Evolutionary conservation across 305 asterid species (phyloP).

Genomic region (Fraxinus platypoda): DNA sequence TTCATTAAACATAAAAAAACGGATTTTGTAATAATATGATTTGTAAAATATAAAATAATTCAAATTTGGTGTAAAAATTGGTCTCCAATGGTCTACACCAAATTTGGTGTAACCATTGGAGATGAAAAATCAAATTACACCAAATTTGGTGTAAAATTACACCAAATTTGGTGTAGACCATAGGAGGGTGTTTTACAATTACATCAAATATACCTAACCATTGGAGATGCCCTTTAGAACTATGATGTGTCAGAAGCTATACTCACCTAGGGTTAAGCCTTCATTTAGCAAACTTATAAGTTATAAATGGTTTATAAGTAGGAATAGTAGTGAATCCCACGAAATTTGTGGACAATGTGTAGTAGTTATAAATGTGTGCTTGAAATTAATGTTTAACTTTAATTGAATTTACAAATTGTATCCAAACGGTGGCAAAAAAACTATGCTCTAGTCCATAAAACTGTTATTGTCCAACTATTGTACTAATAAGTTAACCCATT

Average conservation of each 20-base stretch:
- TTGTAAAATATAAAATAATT: too few species aligned
- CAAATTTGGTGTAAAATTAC: too few species aligned
- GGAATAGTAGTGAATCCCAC: neutral
- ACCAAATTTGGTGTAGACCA: too few species aligned
- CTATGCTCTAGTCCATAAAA: constrained; percentile 1
- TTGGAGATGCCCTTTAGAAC: neutral
- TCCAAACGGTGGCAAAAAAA: constrained; percentile 2
- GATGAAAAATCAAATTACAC: too few species aligned
- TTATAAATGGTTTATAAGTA: neutral
- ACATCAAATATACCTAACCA: too few species aligned
- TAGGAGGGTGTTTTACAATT: too few species aligned
- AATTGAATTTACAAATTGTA: neutral
- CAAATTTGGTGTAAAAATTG: too few species aligned
- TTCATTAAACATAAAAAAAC: too few species aligned
- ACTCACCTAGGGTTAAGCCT: neutral
- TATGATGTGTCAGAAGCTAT: neutral
- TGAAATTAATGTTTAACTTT: neutral
- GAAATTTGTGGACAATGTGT: neutral
- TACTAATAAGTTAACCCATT: neutral
- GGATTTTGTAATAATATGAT: too few species aligned
- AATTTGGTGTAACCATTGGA: too few species aligned
- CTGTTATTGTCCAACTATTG: neutral
- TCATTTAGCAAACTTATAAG: neutral
- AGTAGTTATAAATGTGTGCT: neutral
- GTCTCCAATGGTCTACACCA: too few species aligned